Percentiles rank a stretch among this genome's conserved stretches.
Conservation (phyloP, 225 moss, liverwort and hornwort genomes). For the Pseudisothecium myosuroides region DNA sequence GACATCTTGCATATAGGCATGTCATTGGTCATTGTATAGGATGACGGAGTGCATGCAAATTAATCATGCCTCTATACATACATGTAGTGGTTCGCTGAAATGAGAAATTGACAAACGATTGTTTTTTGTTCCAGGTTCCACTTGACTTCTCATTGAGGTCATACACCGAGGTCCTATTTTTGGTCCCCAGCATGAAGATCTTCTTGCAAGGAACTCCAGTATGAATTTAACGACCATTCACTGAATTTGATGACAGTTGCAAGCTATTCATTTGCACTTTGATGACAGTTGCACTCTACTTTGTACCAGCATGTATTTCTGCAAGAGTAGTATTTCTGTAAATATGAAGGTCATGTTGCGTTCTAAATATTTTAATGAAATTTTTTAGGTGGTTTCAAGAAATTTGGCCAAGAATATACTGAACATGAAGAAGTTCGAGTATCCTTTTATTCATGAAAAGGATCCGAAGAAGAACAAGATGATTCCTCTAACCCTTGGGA, state of each 20-base stretch:
- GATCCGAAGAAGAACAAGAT: conserved; percentile 5
- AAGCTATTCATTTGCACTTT: not conserved
- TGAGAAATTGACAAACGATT: not conserved
- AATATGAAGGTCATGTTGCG: not conserved
- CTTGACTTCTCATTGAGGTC: conserved; percentile 74
- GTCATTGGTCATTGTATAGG: not conserved
- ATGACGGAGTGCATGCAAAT: not conserved
- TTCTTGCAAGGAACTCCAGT: conserved; percentile 66
- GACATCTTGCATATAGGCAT: not conserved
- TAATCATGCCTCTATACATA: not conserved
- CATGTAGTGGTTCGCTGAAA: not conserved
- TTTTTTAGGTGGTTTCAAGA: conserved; percentile 10
- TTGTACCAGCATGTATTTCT: not conserved
- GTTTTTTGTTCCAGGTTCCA: conserved; percentile 42
- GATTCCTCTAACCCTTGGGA: conserved; percentile 52
- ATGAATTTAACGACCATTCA: not conserved
- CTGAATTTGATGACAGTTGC: not conserved
- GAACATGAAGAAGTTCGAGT: conserved; percentile 5
- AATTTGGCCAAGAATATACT: conserved; percentile 2
- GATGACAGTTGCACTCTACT: not conserved
- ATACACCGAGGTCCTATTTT: conserved; percentile 74
- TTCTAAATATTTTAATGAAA: not conserved
- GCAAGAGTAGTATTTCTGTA: not conserved
- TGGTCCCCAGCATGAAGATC: conserved; percentile 66
- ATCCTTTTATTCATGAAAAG: conserved; percentile 8